A percentile compares a stretch with the other conserved stretches of the same genome.
Evolutionary conservation across 2,329 filamentous ascomycete species (phyloP).

Genomic region (Calonectria pseudoreteaudii): DNA sequence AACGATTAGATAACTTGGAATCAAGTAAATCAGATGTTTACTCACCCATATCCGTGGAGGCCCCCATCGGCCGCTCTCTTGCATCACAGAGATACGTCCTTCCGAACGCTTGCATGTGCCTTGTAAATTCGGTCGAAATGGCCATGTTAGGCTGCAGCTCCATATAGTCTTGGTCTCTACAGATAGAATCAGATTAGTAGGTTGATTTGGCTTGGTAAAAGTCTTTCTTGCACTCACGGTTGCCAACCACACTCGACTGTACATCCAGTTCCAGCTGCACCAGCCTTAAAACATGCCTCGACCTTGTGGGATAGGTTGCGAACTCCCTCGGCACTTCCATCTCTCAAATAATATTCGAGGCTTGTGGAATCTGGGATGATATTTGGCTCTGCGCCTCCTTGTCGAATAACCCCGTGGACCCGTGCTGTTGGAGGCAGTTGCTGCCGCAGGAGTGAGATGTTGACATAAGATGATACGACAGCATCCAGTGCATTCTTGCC

Average conservation of each 20-base stretch:
- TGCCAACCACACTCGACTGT: conserved; percentile 52
- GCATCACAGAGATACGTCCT: conserved; percentile 23
- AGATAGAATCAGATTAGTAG: not conserved
- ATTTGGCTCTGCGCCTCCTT: conserved; percentile 66
- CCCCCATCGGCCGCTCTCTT: conserved; percentile 31
- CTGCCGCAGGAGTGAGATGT: conserved; percentile 64
- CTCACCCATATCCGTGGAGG: conserved; percentile 40
- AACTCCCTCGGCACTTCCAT: conserved; percentile 47
- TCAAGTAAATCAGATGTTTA: not conserved
- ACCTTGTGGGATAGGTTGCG: conserved; percentile 49
- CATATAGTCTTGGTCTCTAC: conserved; percentile 36
- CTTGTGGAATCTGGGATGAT: conserved; percentile 65
- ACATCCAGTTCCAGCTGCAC: conserved; percentile 59
- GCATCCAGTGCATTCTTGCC: conserved; percentile 72
- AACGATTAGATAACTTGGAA: not conserved
- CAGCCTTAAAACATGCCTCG: conserved; percentile 54
- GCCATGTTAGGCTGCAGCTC: conserved; percentile 33
- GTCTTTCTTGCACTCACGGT: conserved; percentile 14
- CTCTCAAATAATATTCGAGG: conserved; percentile 46
- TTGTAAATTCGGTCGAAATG: conserved; percentile 29
- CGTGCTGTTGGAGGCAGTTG: conserved; percentile 65
- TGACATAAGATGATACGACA: conserved; percentile 60
- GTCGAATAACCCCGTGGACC: conserved; percentile 63
- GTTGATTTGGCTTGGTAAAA: not conserved
- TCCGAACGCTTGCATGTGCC: conserved; percentile 36